Percentiles rank a stretch among this genome's conserved stretches.
Conservation (phyloP, 192 early-diverging fungal species). For the Linnemannia exigua region DNA sequence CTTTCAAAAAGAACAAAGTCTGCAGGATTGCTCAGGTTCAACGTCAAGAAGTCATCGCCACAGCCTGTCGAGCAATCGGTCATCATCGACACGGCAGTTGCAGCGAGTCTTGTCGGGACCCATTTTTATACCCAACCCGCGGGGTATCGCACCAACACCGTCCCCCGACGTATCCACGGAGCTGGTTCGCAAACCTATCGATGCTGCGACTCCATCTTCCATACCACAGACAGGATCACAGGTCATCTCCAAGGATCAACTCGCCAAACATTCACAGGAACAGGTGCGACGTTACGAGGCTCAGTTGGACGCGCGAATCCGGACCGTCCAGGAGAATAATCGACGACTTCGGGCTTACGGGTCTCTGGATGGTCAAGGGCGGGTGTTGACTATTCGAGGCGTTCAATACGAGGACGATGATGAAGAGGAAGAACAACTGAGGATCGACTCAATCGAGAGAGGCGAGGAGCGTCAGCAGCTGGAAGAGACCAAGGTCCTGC, state of each 20-base stretch:
- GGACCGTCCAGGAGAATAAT: conserved; percentile 25
- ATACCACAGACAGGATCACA: not conserved
- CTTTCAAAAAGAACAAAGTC: not conserved
- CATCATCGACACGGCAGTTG: conserved; percentile 7
- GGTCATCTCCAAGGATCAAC: not conserved
- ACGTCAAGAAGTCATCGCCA: not conserved
- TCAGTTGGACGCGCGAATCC: conserved; percentile 35
- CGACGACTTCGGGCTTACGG: conserved; percentile 29
- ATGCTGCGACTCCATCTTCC: not conserved
- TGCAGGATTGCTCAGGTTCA: not conserved
- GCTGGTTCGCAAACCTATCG: not conserved
- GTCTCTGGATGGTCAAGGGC: conserved; percentile 9
- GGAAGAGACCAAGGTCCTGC: conserved; percentile 12
- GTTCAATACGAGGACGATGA: not conserved
- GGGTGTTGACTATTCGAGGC: conserved; percentile 2
- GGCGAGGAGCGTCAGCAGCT: conserved; percentile 6
- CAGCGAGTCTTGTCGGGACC: conserved; percentile 22
- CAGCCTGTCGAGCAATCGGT: not conserved
- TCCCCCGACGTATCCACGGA: conserved; percentile 43
- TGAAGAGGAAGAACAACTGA: conserved; percentile 11
- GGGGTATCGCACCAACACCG: conserved; percentile 39
- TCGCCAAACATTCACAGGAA: not conserved
- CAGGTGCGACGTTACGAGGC: conserved; percentile 17
- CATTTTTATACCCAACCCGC: conserved; percentile 44
- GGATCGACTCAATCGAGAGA: not conserved